Percentiles rank a stretch among this genome's conserved stretches.
These are phyloP conservation scores for Helicocarpus griseus DNA, from an alignment of 2,329 filamentous ascomycete genomes.

Conservation along the genomic window DNA sequence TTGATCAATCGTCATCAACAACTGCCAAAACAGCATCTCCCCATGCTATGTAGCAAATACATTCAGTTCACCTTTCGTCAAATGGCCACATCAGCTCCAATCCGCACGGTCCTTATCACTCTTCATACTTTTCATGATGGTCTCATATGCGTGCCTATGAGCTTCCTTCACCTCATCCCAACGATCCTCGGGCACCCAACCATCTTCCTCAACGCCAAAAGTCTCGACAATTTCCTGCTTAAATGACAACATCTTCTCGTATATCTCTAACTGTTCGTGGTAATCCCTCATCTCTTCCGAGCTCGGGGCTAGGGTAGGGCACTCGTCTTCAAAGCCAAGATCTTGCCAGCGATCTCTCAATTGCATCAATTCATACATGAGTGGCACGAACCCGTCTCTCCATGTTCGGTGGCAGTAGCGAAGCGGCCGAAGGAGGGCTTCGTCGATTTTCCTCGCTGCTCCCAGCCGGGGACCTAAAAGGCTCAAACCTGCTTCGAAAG, in stretches of 20 bases:
- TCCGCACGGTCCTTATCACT: constrained; percentile 11
- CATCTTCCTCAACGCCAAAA: constrained; percentile 11
- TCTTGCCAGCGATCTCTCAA: constrained; percentile 28
- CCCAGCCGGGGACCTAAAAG: constrained; percentile 11
- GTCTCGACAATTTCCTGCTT: constrained; percentile 12
- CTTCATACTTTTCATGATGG: constrained; percentile 9
- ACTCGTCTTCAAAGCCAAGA: constrained; percentile 26
- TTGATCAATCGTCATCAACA: too few relatives aligned
- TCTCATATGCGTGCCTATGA: constrained; percentile 10
- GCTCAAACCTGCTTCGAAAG: constrained; percentile 18
- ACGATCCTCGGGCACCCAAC: constrained; percentile 11
- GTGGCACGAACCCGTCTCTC: constrained; percentile 30
- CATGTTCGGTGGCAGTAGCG: constrained; percentile 34
- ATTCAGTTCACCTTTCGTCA: too few relatives aligned
- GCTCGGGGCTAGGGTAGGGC: constrained; percentile 10
- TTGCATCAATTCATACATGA: constrained; percentile 30
- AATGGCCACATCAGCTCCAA: constrained; percentile 15
- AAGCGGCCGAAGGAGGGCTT: constrained; percentile 31
- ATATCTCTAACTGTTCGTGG: constrained; percentile 10
- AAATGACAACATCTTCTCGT: constrained; percentile 9
- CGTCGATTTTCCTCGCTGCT: constrained; percentile 23
- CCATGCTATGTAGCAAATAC: too few relatives aligned
- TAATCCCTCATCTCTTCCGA: constrained; percentile 8
- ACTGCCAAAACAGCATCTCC: too few relatives aligned
- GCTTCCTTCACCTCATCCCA: constrained; percentile 10